Evolutionary conservation across 257 asterid genomes (phyloP).

Genomic region (Rubia yunnanensis): DNA sequence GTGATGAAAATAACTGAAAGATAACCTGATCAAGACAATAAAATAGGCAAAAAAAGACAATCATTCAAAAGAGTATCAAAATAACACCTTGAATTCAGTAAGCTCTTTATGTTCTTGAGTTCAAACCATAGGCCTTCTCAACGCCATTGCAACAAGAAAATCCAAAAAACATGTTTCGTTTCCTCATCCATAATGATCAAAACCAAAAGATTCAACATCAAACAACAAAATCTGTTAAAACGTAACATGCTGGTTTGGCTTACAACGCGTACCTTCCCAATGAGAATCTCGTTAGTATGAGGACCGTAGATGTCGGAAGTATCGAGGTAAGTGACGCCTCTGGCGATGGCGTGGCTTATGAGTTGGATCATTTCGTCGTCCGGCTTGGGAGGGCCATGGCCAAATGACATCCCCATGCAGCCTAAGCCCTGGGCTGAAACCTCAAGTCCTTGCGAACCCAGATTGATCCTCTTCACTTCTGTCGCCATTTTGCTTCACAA

Average conservation of each 20-base stretch:
- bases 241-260: neutral
- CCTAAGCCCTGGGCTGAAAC: slow-evolving; percentile 12
- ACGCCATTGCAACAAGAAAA: neutral
- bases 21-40: neutral
- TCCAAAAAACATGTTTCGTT: neutral
- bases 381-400: slow-evolving; percentile 12
- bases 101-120: neutral
- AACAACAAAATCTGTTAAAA: neutral
- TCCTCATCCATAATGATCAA: neutral
- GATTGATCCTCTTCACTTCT: slow-evolving; percentile 1
- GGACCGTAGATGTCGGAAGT: slow-evolving; percentile 15
- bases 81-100: neutral
- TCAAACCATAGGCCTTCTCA: neutral
- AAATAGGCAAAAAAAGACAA: too few species aligned
- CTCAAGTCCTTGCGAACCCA: slow-evolving; percentile 12
- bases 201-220: neutral
- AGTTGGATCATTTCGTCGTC: slow-evolving; percentile 9
- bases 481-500: slow-evolving; percentile 2
- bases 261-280: neutral
- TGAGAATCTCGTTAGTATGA: slow-evolving; percentile 8
- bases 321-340: slow-evolving; percentile 11
- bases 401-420: slow-evolving; percentile 8
- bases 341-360: slow-evolving; percentile 7
- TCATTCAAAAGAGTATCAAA: neutral
- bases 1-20: neutral